phyloP scores from a whole-genome alignment of 2,329 filamentous ascomycete species.

The Aspergillus felis region DNA sequence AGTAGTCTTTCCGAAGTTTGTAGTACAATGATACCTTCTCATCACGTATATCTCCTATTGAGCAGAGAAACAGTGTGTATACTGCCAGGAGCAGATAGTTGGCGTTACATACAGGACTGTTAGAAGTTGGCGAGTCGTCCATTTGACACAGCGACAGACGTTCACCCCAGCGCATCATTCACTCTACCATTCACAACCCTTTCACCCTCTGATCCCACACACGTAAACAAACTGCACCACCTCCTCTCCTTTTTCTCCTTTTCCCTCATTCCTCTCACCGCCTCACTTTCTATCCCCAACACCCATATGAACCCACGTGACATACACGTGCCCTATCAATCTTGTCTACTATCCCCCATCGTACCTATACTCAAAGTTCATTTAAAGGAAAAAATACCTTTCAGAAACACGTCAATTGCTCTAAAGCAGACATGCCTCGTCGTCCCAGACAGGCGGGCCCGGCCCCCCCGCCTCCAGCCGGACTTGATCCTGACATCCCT shows the following conservation, averaged over 20 bases:
- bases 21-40: neutral
- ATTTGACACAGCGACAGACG: neutral
- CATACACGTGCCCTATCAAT: slow-evolving; percentile 3
- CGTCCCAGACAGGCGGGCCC: neutral
- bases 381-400: neutral
- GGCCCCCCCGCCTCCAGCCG: neutral
- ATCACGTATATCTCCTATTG: too few relatives aligned
- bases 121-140: neutral
- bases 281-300: neutral
- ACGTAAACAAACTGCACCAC: neutral
- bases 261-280: slow-evolving; percentile 1
- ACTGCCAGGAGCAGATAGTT: neutral
- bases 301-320: slow-evolving; percentile 10
- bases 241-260: neutral
- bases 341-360: neutral
- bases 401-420: neutral
- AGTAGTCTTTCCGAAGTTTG: neutral
- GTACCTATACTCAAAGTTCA: neutral
- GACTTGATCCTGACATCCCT: slow-evolving; percentile 14
- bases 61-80: neutral
- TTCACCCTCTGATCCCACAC: neutral
- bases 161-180: neutral
- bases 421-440: neutral
- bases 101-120: neutral
- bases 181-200: neutral